Base-by-base conservation (phyloP, 805 yeast genomes). In the Candida khao-thaluensis region DNA sequence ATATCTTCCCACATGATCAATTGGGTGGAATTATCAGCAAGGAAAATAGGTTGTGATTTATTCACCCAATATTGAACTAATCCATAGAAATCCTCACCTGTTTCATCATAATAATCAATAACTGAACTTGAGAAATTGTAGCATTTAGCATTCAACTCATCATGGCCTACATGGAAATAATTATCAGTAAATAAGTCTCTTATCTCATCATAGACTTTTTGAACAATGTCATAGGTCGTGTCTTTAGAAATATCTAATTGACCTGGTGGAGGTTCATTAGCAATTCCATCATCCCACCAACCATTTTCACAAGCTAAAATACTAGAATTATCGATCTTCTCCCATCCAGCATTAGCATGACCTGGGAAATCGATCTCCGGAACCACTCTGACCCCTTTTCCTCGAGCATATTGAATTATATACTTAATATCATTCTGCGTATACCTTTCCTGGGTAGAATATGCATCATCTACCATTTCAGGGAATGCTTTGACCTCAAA, bases 281-380 rank as follows among this genome's bases (percentile, higher is more conserved):
- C 66, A 16, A 42, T 48, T 6, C 15, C 23, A 27, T 53, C 62
- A 56, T 57, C 51, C 30, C 35, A 17, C 60, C 62, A 59, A 2
- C 44, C 35, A 30, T 60, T 39, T 3, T 50, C 57, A 50, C 72
- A 67, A 1, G 63, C 54, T 21, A 66, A 52, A 22, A 64, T 38
- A 18, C 49, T 49, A 10, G 29, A 28, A 10, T 44, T 38, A 42
- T 63, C 62, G 22, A 64, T 48, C 35, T 52, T 58, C 25, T 42
- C 42, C 66, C 66, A 69, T 3, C 73, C 74, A 5, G 71, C 59
- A 20, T 60, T 48, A 11, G 70, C 52, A 44, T 69, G 74, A 2
- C 71, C 72, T 4, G 73, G 72, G 49, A 62, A 43, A 43, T 69
- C 74, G 21, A 68, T 45, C 45, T 68, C 74, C 5, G 73, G 72